phyloP scores from a whole-genome alignment of 345 rosid genomes.

The Bretschneidera sinensis region DNA sequence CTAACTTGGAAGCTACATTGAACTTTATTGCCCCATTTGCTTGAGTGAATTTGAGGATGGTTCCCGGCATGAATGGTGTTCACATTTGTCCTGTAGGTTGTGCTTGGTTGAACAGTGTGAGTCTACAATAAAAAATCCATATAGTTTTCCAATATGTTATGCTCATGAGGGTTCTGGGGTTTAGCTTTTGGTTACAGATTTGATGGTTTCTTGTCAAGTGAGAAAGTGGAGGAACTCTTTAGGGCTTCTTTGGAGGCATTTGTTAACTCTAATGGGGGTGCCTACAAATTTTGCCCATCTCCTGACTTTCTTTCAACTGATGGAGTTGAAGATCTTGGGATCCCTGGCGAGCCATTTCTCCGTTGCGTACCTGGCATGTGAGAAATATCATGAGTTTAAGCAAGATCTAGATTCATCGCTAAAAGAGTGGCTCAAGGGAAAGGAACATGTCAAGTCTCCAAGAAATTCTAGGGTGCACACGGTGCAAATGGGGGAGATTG shows the following conservation, averaged over 20 bases:
- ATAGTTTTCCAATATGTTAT: constrained; percentile 65
- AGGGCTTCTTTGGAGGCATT: constrained; percentile 63
- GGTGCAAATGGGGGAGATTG: too few relatives aligned
- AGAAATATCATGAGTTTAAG: constrained; percentile 60
- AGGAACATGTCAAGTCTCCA: constrained; percentile 54
- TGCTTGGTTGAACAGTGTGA: constrained; percentile 83
- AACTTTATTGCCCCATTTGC: constrained; percentile 93
- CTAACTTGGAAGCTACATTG: too few relatives aligned
- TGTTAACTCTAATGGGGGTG: constrained; percentile 57
- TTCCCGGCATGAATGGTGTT: constrained; percentile 69
- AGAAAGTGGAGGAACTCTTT: constrained; percentile 77
- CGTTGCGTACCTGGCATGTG: constrained; percentile 71
- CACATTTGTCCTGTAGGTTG: constrained; percentile 57
- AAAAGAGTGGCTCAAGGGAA: constrained; percentile 73
- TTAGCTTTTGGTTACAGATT: constrained; percentile 51
- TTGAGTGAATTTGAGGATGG: constrained; percentile 76
- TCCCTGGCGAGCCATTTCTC: constrained; percentile 41
- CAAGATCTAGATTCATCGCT: constrained; percentile 76
- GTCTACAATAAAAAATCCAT: constrained; percentile 57
- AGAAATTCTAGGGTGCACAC: too few relatives aligned
- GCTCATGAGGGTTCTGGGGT: constrained; percentile 40
- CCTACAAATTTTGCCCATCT: constrained; percentile 74
- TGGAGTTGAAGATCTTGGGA: constrained; percentile 37
- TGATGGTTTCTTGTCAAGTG: constrained; percentile 51
- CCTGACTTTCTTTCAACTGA: constrained; percentile 84